Conservation (phyloP, 202 grass and related monocot genomes). For the Cymbopogon flexuosus region DNA sequence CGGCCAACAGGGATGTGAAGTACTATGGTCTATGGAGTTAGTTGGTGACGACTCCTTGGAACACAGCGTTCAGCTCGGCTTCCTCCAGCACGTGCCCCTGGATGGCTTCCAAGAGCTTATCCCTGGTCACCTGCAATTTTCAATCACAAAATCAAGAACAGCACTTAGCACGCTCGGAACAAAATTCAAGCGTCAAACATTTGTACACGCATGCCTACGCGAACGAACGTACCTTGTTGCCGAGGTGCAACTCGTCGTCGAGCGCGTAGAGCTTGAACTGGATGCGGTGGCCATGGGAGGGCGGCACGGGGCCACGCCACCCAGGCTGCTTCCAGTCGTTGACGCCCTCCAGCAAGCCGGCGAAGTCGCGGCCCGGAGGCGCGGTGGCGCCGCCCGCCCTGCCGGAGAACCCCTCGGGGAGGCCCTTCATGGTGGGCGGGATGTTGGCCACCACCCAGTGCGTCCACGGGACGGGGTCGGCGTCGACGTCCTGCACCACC, state of each 20-base stretch:
- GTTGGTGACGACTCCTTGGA: not conserved
- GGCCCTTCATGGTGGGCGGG: constrained; percentile 38
- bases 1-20: not conserved
- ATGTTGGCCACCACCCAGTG: constrained; percentile 94
- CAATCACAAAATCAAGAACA: not conserved
- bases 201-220: not conserved
- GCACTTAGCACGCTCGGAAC: not conserved
- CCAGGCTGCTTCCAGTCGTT: constrained; percentile 89
- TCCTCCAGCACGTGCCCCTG: constrained; percentile 63
- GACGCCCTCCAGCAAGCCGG: constrained; percentile 58
- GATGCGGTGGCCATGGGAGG: constrained; percentile 52
- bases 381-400: not conserved
- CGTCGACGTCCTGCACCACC: constrained; percentile 67
- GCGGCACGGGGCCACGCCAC: constrained; percentile 61
- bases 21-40: not conserved
- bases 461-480: constrained; percentile 52
- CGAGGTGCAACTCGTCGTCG: constrained; percentile 59
- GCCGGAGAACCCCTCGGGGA: constrained; percentile 78
- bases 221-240: constrained; percentile 54
- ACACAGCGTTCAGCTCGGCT: constrained; percentile 59
- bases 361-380: not conserved
- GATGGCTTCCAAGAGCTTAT: constrained; percentile 65
- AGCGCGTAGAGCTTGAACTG: constrained; percentile 77
- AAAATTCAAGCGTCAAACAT: not conserved
- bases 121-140: constrained; percentile 53